Base-by-base conservation (phyloP, 1,284 basidiomycete species). In the Hemileia vastatrix region DNA sequence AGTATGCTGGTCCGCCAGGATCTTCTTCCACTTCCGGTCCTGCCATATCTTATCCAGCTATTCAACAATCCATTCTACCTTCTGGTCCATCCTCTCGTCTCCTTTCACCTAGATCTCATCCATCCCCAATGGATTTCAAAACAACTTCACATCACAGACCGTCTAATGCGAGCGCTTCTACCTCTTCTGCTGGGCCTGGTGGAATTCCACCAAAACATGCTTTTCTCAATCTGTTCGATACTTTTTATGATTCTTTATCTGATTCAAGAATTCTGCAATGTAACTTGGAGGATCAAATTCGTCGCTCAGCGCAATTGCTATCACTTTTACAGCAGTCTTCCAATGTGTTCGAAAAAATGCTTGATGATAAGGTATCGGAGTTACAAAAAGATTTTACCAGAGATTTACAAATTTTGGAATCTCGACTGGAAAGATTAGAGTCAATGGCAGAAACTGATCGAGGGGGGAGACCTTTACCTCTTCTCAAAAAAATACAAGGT, bases 201-300 rank as follows among this genome's bases (percentile, higher is more conserved):
- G 47, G 56, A 2, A 53, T 57, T 1, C 40, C 66, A 18, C 64
- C 67, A 1, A 71, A 68, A 52, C 57, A 60, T 6, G 66, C 68
- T 19, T 71, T 71, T 65, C 54, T 71, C 15, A 52, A 61, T 15
- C 63, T 70, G 31, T 70, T 71, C 44, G 67, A 67, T 6, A 67
- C 65, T 19, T 71, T 70, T 36, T 71, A 67, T 59, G 70, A 71
- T 57, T 67, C 70, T 19, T 61, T 71, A 24, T 40, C 57, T 9
- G 68, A 71, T 47, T 65, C 63, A 6, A 57, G 65, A 45, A 62
- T 68, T 5, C 54, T 71, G 8, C 60, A 66, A 24, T 47, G 50
- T 0, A 65, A 66, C 19, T 57, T 71, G 6, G 67, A 70, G 21
- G 52, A 57, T 1, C 68, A 71, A 18, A 64, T 69, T 27, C 11